A percentile compares a stretch with the other conserved stretches of the same genome.
Conservation (phyloP, 2,329 filamentous ascomycete species). For the Lithohypha guttulata region DNA sequence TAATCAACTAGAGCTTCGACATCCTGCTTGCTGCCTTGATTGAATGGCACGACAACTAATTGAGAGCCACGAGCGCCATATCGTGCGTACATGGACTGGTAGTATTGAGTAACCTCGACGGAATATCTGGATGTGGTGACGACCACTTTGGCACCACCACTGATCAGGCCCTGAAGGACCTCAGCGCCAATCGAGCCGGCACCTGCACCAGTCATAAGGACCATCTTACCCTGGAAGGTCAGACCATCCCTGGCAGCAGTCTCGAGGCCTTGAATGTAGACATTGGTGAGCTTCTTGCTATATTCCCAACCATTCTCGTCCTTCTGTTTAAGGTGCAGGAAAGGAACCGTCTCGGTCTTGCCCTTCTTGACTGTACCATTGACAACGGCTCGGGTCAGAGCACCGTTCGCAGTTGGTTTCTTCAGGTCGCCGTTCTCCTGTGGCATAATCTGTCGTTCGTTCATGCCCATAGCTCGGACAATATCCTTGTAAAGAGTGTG, state of each 20-base stretch:
- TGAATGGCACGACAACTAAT: constrained; percentile 96
- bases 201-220: constrained; percentile 95
- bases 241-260: constrained; percentile 78
- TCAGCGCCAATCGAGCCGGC: constrained; percentile 96
- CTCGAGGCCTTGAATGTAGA: constrained; percentile 87
- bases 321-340: constrained; percentile 93
- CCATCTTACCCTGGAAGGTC: constrained; percentile 89
- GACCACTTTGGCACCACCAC: constrained; percentile 89
- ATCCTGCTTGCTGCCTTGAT: constrained; percentile 97
- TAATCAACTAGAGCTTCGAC: constrained; percentile 89
- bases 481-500: constrained; percentile 91
- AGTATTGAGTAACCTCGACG: constrained; percentile 95
- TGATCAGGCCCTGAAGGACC: constrained; percentile 89
- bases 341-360: constrained; percentile 94
- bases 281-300: constrained; percentile 92
- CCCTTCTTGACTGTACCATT: constrained; percentile 56
- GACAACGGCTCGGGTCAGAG: constrained; percentile 31
- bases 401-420: constrained; percentile 44
- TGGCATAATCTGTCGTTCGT: constrained; percentile 91
- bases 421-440: constrained; percentile 61
- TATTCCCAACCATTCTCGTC: constrained; percentile 94
- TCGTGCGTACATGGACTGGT: constrained; percentile 95
- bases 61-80: constrained; percentile 90
- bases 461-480: constrained; percentile 90
- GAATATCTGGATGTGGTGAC: constrained; percentile 97